A percentile compares a stretch with the other conserved stretches of the same genome.
Conservation (phyloP, 108 stramenopile genomes). For the Mediolabrus comicus region DNA sequence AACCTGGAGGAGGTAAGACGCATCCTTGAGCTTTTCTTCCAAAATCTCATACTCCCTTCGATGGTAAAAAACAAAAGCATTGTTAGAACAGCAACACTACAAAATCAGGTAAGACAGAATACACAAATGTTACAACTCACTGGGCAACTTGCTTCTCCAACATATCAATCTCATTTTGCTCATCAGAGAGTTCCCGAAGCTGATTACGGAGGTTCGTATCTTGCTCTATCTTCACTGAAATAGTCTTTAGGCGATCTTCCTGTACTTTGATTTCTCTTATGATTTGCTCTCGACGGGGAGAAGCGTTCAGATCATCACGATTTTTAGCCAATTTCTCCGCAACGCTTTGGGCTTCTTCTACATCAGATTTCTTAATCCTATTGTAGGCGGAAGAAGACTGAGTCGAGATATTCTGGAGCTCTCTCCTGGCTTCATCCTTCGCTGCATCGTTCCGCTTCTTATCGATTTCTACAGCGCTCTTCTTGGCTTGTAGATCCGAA, state of each 20-base stretch:
- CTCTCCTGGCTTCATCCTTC: constrained; percentile 52
- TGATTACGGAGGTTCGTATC: constrained; percentile 57
- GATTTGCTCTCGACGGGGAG: constrained; percentile 67
- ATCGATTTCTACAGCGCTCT: constrained; percentile 55
- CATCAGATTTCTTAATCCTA: constrained; percentile 47
- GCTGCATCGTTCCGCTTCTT: constrained; percentile 29
- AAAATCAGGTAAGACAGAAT: constrained; percentile 14
- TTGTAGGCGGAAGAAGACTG: constrained; percentile 26
- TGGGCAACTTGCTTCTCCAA: constrained; percentile 58
- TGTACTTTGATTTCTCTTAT: constrained; percentile 69
- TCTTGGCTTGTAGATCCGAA: constrained; percentile 56
- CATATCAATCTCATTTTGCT: constrained; percentile 68
- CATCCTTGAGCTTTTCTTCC: constrained; percentile 30
- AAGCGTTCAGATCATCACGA: constrained; percentile 28
- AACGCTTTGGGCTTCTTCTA: constrained; percentile 43
- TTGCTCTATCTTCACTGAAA: constrained; percentile 55
- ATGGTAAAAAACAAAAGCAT: too few relatives aligned
- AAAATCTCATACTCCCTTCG: constrained; percentile 34
- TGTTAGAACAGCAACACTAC: too few relatives aligned
- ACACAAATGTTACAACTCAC: constrained; percentile 39
- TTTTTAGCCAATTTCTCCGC: constrained; percentile 27
- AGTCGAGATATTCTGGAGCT: constrained; percentile 24
- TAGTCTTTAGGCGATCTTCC: constrained; percentile 63
- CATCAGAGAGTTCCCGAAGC: constrained; percentile 57
- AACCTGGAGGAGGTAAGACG: constrained; percentile 9